Evolutionary conservation across 768 basidiomycete species (phyloP).

Genomic region (Amanita polypyramis): DNA sequence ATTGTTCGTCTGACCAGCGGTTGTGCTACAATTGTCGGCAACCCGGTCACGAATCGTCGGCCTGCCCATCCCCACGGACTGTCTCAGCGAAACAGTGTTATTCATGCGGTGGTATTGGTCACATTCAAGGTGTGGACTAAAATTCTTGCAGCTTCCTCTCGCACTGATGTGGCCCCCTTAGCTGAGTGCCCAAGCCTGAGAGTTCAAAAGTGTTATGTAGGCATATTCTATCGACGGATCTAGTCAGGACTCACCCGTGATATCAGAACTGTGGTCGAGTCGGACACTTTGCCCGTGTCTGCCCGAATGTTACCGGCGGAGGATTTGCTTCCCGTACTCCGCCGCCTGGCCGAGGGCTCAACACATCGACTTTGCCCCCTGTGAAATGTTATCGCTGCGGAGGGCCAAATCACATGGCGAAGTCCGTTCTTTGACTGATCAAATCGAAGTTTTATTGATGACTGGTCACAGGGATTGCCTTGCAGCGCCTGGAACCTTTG

Average conservation of each 20-base stretch:
- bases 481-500: slow-evolving; percentile 51
- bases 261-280: slow-evolving; percentile 67
- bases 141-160: background rate
- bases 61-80: slow-evolving; percentile 76
- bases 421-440: slow-evolving; percentile 25
- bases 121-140: slow-evolving; percentile 47
- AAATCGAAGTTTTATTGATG: background rate
- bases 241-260: background rate
- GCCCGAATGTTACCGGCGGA: slow-evolving; percentile 39
- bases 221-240: slow-evolving; percentile 13
- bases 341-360: slow-evolving; percentile 65
- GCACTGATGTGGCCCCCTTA: slow-evolving; percentile 12
- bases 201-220: slow-evolving; percentile 79
- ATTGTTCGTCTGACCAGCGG: slow-evolving; percentile 79
- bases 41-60: slow-evolving; percentile 87
- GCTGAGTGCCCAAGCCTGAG: slow-evolving; percentile 80
- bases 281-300: slow-evolving; percentile 74
- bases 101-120: slow-evolving; percentile 86
- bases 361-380: slow-evolving; percentile 67
- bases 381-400: slow-evolving; percentile 89
- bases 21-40: slow-evolving; percentile 94
- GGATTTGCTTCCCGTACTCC: slow-evolving; percentile 59
- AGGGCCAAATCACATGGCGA: slow-evolving; percentile 81
- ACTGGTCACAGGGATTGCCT: slow-evolving; percentile 53
- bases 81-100: slow-evolving; percentile 87